Base-by-base conservation (phyloP, 805 yeast genomes). In the Saccharomycopsis sp. region DNA sequence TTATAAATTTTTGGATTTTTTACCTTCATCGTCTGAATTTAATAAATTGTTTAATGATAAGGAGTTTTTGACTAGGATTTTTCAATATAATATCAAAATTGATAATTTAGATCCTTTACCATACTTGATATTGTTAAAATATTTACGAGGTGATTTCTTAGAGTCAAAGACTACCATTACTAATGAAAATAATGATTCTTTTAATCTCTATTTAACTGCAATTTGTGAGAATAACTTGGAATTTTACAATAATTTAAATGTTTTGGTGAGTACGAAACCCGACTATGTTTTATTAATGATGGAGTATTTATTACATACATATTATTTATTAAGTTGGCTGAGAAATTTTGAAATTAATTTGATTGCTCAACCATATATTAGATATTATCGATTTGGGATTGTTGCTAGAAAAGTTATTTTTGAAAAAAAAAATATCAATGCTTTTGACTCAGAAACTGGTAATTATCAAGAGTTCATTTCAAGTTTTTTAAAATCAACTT, bases 131-230 rank as follows among this genome's bases (percentile, higher is more conserved):
- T n/a, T 40, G 6, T 34, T 34, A 9, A 31, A 36, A 8, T 45
- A 39, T 26, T 28, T 45, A 5, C 20, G 44, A 31, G 49, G 49
- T n/a, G 42, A 42, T 13, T 42, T 45, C 21, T 37, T 45, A 15
- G 28, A n/a, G 6, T 37, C 39, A 31, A 35, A 39, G 27, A 36
- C 43, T 3, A 21, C 20, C 5, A 15, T n/a, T 17, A 37, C 30
- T 14, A 35, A 31, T 9, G 8, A 33, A 5, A 38, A 37, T 19
- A 45, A 45, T 34, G 39, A 38, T 25, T 20, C 33, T 10, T 45
- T 29, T 15, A 18, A 25, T 14, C 10, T 31, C 4, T 45, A 38
- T 19, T 15, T 41, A 4, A 23, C 36, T 4, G 35, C 41, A 3
- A n/a, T 36, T 21, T 14, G 20, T 15, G 21, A 41, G 14, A 29